A percentile compares a stretch with the other conserved stretches of the same genome.
Evolutionary conservation across 2,329 filamentous ascomycete species (phyloP).

Genomic region (Fusarium neocosmosporiellum): DNA sequence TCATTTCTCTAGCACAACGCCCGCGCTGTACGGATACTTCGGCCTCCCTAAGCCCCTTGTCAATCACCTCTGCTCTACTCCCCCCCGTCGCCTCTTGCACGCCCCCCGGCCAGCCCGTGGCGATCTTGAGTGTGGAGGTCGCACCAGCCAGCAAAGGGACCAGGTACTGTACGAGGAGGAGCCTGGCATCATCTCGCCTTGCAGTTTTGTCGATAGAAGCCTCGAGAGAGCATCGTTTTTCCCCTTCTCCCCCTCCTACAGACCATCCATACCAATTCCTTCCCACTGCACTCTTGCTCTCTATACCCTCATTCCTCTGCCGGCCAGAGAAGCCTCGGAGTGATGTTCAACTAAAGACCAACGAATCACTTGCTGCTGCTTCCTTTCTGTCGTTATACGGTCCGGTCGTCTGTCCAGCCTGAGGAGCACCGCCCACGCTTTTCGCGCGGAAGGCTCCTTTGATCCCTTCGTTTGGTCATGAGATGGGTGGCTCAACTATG

Average conservation of each 20-base stretch:
- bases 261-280: conserved; percentile 24
- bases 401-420: conserved; percentile 29
- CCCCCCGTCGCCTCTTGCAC: conserved; percentile 8
- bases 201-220: conserved; percentile 30
- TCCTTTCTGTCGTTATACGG: conserved; percentile 39
- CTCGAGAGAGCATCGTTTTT: conserved; percentile 28
- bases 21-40: conserved; percentile 31
- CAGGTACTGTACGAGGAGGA: conserved; percentile 37
- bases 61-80: conserved; percentile 23
- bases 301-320: conserved; percentile 36
- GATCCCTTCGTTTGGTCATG: conserved; percentile 43
- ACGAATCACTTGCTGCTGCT: conserved; percentile 8
- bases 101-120: conserved; percentile 40
- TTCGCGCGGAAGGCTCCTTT: conserved; percentile 33
- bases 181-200: conserved; percentile 19
- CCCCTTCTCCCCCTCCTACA: conserved; percentile 18
- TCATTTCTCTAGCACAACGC: conserved; percentile 25
- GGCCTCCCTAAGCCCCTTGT: conserved; percentile 36
- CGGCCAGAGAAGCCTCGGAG: conserved; percentile 43
- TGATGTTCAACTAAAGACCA: conserved; percentile 43
- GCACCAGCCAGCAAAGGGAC: conserved; percentile 24
- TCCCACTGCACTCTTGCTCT: conserved; percentile 12
- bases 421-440: conserved; percentile 36
- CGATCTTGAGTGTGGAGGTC: conserved; percentile 44
- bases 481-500: conserved; percentile 50